Conservation (phyloP, 2,329 filamentous ascomycete species). For the Hymenoscyphus salicellus region DNA sequence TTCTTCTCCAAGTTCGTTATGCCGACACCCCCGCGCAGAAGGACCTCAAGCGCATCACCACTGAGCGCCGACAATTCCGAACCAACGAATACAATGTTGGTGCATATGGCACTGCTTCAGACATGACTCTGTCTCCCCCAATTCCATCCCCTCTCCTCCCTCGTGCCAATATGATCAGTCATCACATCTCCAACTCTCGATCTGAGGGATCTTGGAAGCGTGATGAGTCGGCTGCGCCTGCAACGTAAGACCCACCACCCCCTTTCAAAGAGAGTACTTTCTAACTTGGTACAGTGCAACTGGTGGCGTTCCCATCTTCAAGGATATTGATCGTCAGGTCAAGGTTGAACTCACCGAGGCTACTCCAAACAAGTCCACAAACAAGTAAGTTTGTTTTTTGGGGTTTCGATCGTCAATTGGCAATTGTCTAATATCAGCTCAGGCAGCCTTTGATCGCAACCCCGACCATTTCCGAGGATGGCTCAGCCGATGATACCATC, state of each 20-base stretch:
- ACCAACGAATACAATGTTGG: constrained; percentile 90
- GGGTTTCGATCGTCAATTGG: neutral
- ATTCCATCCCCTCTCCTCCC: constrained; percentile 37
- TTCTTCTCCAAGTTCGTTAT: constrained; percentile 90
- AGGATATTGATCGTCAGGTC: constrained; percentile 33
- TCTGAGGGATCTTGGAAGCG: constrained; percentile 36
- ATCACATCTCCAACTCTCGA: constrained; percentile 32
- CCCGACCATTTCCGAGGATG: constrained; percentile 36
- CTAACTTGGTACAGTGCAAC: constrained; percentile 20
- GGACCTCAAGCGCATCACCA: constrained; percentile 90
- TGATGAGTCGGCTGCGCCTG: constrained; percentile 14
- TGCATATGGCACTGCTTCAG: constrained; percentile 55
- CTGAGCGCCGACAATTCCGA: constrained; percentile 90
- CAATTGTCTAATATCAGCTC: constrained; percentile 14
- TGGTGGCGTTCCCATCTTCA: constrained; percentile 30
- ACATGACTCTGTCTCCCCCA: constrained; percentile 51
- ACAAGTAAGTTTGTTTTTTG: constrained; percentile 27
- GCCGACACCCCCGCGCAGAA: constrained; percentile 97
- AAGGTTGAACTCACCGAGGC: constrained; percentile 32
- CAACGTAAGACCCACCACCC: neutral
- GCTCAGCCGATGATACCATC: constrained; percentile 35
- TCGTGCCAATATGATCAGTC: constrained; percentile 33
- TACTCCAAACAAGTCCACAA: constrained; percentile 27
- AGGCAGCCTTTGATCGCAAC: constrained; percentile 24
- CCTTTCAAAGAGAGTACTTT: constrained; percentile 1